Percentiles rank a stretch among this genome's conserved stretches.
Evolutionary conservation across 139 green algal species (phyloP).

Genomic region (Closterium sp.): DNA sequence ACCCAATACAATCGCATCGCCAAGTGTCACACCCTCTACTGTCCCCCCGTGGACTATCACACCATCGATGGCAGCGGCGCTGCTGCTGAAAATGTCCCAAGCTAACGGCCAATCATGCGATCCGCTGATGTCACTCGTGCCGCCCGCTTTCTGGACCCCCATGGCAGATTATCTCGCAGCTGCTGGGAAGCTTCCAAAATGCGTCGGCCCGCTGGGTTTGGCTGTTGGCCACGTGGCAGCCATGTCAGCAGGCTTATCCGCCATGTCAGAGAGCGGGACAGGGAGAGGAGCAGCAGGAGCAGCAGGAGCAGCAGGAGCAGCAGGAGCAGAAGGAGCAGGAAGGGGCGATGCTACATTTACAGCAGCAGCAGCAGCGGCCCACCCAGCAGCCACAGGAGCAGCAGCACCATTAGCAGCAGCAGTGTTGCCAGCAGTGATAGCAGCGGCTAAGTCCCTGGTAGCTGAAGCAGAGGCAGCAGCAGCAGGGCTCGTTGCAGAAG

Average conservation of each 20-base stretch:
- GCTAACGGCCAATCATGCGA: background rate
- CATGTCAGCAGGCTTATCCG: background rate
- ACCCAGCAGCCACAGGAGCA: background rate
- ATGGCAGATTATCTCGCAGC: background rate
- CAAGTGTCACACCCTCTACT: background rate
- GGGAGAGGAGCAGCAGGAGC: background rate
- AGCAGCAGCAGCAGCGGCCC: no score
- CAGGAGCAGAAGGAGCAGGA: no score
- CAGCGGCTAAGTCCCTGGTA: background rate
- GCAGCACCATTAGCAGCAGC: no score
- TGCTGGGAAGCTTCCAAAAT: background rate
- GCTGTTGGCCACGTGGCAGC: background rate
- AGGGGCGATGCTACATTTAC: no score
- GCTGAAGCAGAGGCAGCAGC: background rate
- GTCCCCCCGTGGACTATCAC: no score
- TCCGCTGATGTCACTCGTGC: background rate
- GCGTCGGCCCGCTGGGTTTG: background rate
- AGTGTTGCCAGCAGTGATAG: background rate
- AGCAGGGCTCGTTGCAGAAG: background rate
- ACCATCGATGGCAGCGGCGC: background rate
- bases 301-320: background rate
- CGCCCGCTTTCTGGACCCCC: background rate
- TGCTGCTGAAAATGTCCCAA: background rate
- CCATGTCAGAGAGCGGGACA: background rate
- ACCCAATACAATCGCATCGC: background rate